Base-by-base conservation (phyloP, 2,329 filamentous ascomycete species). In the Talaromyces atroroseus region DNA sequence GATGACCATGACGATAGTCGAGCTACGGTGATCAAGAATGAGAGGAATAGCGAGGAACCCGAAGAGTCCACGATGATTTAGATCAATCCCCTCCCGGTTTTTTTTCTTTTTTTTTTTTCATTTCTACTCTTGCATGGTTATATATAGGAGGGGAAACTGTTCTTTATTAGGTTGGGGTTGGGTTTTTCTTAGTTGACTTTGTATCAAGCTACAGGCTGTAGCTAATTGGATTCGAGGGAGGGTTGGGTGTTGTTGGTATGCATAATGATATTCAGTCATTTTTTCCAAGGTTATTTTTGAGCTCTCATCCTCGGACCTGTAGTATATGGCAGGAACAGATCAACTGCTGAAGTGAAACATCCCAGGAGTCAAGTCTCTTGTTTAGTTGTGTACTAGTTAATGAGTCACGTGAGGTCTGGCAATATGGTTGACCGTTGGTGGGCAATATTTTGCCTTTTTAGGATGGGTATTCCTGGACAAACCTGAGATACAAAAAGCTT, bases 1-100 rank as follows among this genome's bases (percentile, higher is more conserved):
- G 58, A 57, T 38, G 58, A 59, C 14, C 42, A 54, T 44, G 54
- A 59, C 18, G 58, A 59, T 44, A 59, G 54, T 16, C 44, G 49
- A 11, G 53, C 24, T 6, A 59, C 58, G 12, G 54, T 57, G 5
- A 55, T 59, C 21, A 59, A 59, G 58, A 57, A 54, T n/a, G 58
- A 59, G 40, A 59, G 46, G 52, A 49, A 16, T n/a, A 56, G 54
- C 36, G 52, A 58, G 21, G 52, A 59, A 20, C 44, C 53, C 2
- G 52, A 56, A 18, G 20, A 40, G 11, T 23, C 18, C 1, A 23
- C 40, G 4, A 20, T 23, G 21, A 12, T 10, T 23, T 21, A 36
- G 5, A 5, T 16, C 12, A 12, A 16, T 29, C 21, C 18, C 21
- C n/a, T n/a, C n/a, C n/a, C n/a, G n/a, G n/a, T 44, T 56, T 44